Base-by-base conservation (phyloP, 2,329 filamentous ascomycete genomes). In the Dactylellina leptospora region DNA sequence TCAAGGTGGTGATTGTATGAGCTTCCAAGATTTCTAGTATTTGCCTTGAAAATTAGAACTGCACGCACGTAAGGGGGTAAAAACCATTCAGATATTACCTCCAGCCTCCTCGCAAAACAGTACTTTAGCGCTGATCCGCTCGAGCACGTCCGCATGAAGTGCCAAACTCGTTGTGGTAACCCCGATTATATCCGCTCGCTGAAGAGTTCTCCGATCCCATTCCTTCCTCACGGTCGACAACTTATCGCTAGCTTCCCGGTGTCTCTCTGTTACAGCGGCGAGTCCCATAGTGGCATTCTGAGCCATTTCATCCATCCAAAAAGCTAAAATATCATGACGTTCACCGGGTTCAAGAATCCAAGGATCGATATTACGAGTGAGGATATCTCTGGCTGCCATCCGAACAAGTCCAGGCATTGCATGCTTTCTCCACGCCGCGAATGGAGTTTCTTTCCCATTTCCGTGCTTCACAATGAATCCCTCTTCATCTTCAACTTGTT, bases 51-150 rank as follows among this genome's bases (percentile, higher is more conserved):
- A 6, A 53, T 11, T 18, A 33, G 44, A 10, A 30, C 36, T 6
- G 20, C 42, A 40, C 16, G 18, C 20, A 42, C 16, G n/a, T n/a
- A n/a, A n/a, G n/a, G n/a, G n/a, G n/a, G n/a, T n/a, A n/a, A n/a
- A n/a, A n/a, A n/a, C n/a, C n/a, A n/a, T n/a, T n/a, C 30, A 6
- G 36, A 11, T n/a, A 44, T 27, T 72, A 64, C 68, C 68, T 0
- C 85, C 88, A 0, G 88, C 88, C 76, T 91, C 88, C 77, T 91
- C 88, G 30, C 85, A 88, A 0, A 90, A 77, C 9, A 90, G 77
- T 0, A 89, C 83, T 68, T 88, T 88, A 28, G 81, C 80, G 6
- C 79, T 76, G 1, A 88, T 70, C 8, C 81, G 81, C 8, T 82
- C 80, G 0, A 90, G 79, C 0, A 85, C 73, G 0, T 81, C 78